Conservation (phyloP, 2,329 filamentous ascomycete species). For the Aspergillus ochraceus region DNA sequence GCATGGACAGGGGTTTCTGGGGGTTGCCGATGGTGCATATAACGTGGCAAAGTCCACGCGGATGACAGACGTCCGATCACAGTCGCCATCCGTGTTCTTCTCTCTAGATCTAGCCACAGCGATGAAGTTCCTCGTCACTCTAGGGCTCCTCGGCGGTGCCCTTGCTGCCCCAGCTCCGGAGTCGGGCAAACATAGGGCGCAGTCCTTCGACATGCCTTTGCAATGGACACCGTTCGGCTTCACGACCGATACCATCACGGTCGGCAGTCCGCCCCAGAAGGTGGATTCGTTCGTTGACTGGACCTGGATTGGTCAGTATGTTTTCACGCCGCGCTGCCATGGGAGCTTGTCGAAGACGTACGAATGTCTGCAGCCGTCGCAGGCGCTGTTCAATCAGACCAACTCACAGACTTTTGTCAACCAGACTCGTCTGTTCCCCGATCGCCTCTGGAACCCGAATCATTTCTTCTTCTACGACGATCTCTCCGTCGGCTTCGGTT, state of each 20-base stretch:
- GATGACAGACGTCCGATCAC: background rate
- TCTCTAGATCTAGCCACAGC: background rate
- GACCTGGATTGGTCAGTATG: background rate
- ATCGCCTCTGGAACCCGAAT: background rate
- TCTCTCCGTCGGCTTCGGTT: background rate
- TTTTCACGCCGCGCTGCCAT: background rate
- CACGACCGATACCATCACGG: background rate
- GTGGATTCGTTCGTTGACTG: background rate
- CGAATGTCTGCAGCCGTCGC: background rate
- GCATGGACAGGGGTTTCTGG: background rate
- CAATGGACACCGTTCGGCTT: background rate
- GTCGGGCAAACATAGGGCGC: background rate
- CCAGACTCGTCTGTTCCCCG: background rate
- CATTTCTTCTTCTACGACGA: background rate
- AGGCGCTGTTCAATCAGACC: background rate
- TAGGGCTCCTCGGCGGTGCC: background rate
- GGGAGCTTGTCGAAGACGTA: background rate
- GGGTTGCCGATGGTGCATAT: background rate
- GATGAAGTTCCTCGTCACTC: background rate
- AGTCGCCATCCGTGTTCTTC: background rate
- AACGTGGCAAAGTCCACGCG: background rate
- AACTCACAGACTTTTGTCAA: background rate
- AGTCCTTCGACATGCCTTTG: background rate
- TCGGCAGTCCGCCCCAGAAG: background rate
- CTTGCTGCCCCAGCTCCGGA: background rate